These are phyloP conservation scores for Sphaerulina populicola DNA, from an alignment of 2,329 filamentous ascomycete genomes.

Conservation along the genomic window DNA sequence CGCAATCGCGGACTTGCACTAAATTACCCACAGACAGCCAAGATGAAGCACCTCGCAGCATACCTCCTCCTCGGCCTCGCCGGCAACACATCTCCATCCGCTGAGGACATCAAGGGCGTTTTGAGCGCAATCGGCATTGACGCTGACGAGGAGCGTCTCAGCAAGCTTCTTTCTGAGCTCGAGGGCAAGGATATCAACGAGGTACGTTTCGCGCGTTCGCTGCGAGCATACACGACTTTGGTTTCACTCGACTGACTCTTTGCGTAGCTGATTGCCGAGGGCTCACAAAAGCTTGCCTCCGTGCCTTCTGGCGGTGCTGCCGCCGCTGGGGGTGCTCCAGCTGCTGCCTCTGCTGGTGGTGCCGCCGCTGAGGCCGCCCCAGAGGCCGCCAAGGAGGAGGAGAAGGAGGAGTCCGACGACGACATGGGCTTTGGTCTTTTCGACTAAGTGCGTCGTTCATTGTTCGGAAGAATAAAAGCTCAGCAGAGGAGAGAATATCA, in stretches of 20 bases:
- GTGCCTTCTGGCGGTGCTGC: constrained; percentile 86
- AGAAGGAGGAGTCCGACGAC: constrained; percentile 65
- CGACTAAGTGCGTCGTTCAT: constrained; percentile 43
- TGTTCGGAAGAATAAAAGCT: constrained; percentile 1
- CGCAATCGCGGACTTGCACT: constrained; percentile 1
- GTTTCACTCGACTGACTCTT: constrained; percentile 1
- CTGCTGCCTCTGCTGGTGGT: constrained; percentile 60
- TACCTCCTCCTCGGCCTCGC: constrained; percentile 94
- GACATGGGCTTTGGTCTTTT: constrained; percentile 70
- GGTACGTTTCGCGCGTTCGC: constrained; percentile 49
- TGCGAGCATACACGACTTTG: not conserved
- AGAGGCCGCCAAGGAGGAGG: constrained; percentile 57
- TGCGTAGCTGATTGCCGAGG: constrained; percentile 75
- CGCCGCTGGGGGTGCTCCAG: constrained; percentile 61
- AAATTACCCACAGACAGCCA: constrained; percentile 37
- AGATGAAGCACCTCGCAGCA: constrained; percentile 99
- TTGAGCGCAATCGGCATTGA: constrained; percentile 93
- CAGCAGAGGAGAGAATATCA: constrained; percentile 2
- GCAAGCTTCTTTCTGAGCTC: constrained; percentile 81
- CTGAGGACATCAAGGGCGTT: constrained; percentile 76
- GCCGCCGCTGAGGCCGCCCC: constrained; percentile 53
- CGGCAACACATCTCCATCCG: constrained; percentile 84
- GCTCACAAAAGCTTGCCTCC: constrained; percentile 89
- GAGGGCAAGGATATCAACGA: constrained; percentile 85
- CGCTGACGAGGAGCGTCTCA: constrained; percentile 77